Base-by-base conservation (phyloP, 1,139 yeast genomes). In the Saccharomyces pastorianus region DNA sequence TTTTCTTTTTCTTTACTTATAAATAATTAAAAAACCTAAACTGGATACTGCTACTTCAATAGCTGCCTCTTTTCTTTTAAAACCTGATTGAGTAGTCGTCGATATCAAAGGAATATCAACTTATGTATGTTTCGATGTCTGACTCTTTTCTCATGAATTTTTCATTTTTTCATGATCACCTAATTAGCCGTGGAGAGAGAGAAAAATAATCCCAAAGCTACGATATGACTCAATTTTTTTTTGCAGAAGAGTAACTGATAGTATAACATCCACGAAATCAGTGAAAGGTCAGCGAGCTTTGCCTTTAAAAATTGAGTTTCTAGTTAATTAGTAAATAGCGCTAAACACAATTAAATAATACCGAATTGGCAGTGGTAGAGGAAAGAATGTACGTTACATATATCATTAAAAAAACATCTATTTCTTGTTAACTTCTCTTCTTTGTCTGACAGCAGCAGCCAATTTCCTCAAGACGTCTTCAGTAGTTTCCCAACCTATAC, bases 401-500 rank as follows among this genome's bases (percentile, higher is more conserved):
- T 17, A 28, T 51, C 32, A 48, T 27, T 50, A 14, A 48, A 14
- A 14, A 48, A 46, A 52, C 41, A 49, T 47, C 32, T 49, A 46
- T 53, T 59, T 51, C 55, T 63, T 60, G 58, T 64, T 66, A 44
- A 65, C 56, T 26, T 69, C 70, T 77, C 96, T 85, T 82, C 97
- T 87, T 55, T 79, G 71, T 72, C 81, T 81, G 47, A 91, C 96
- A 55, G 98, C 96, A 52, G 73, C 79, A 54, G 96, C 86, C 64
- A 93, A 80, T 61, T 84, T 83, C 51, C 76, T 80, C 69, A 93
- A 82, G 83, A 91, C 91, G 29, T 69, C 76, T 51, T 80, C 96
- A 50, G 99, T 93, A 51, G 88, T 76, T 59, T 89, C 96, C 95
- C 96, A 90, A 55, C 86, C 78, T 53, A 93, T 96, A 77, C 99